A percentile compares a stretch with the other conserved stretches of the same genome.
These are phyloP conservation scores for Parascedosporium putredinis DNA, from an alignment of 2,329 filamentous ascomycete species.

Conservation along the genomic window DNA sequence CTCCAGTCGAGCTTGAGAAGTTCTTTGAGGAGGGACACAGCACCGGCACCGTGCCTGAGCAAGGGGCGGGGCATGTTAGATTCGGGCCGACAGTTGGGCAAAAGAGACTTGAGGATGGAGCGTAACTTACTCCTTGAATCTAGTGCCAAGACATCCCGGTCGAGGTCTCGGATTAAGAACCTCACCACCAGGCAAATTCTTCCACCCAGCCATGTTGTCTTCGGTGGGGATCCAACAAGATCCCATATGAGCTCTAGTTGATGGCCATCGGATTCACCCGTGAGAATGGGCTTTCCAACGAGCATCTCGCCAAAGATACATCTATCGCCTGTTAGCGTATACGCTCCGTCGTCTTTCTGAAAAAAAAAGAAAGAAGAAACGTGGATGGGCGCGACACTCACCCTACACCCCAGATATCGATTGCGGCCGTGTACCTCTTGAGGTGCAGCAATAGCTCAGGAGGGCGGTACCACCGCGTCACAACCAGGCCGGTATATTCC, in stretches of 20 bases:
- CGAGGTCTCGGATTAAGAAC: slow-evolving; percentile 53
- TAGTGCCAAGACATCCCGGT: slow-evolving; percentile 55
- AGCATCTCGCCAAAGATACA: slow-evolving; percentile 99
- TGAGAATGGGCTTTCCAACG: slow-evolving; percentile 80
- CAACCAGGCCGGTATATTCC: slow-evolving; percentile 93
- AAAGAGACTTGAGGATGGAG: not conserved
- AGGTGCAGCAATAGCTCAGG: slow-evolving; percentile 85
- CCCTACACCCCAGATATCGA: slow-evolving; percentile 98
- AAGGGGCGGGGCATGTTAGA: not conserved
- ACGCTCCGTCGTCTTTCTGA: too few species aligned
- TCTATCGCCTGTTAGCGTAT: too few species aligned
- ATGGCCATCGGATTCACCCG: slow-evolving; percentile 78
- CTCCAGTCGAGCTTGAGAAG: slow-evolving; percentile 84
- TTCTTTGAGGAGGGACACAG: slow-evolving; percentile 70
- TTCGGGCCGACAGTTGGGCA: not conserved
- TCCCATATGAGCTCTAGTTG: slow-evolving; percentile 93
- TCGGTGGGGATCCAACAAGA: slow-evolving; percentile 79
- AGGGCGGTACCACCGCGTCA: slow-evolving; percentile 93
- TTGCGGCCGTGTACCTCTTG: slow-evolving; percentile 88
- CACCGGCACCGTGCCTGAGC: slow-evolving; percentile 52
- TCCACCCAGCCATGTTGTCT: slow-evolving; percentile 88
- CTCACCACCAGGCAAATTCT: slow-evolving; percentile 69
- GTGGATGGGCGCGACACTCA: too few species aligned
- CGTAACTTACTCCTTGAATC: slow-evolving; percentile 57
- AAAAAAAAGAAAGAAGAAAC: too few species aligned